Base-by-base conservation (phyloP, 768 basidiomycete species). In the Suillus alpinus region DNA sequence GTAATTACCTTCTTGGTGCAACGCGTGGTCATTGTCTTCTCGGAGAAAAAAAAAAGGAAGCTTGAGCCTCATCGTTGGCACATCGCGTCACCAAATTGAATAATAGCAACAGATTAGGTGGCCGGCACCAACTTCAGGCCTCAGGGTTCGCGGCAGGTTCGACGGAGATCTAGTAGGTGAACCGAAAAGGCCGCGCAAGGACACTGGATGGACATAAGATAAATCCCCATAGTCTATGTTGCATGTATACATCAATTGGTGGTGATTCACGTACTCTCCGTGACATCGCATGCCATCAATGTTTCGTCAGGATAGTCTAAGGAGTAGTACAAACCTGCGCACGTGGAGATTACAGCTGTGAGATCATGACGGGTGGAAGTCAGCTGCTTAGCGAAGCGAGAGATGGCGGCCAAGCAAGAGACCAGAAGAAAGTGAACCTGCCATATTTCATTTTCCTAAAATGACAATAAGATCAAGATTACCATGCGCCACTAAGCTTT, bases 41-140 rank as follows among this genome's bases (percentile, higher is more conserved):
- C 59, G 65, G 71, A 63, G 67, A 57, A 63, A 60, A 65, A 41
- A 59, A 66, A 71, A 75, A 62, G 73, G 66, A 70, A 71, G 73
- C 65, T 58, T 20, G 62, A 43, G 36, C 44, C 20, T 23, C 31
- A 55, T 37, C 14, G 53, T 56, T 16, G 58, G 58, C 47, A 36
- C 36, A 59, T 20, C 16, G 55, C 62, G 47, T 70, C 70, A 68
- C 56, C 16, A 70, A 70, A 72, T 69, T 56, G 46, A 50, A 65
- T 64, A 57, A 63, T 59, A 59, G 34, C 51, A 41, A 41, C 59
- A 57, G 53, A 60, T 59, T 70, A 63, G 65, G 66, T 68, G 65
- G 44, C 6, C 8, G 47, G 51, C 65, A 61, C 53, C 66, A 60
- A 52, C 52, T 23, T 46, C 44, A 43, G 57, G 50, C 26, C 34